A percentile compares a stretch with the other conserved stretches of the same genome.
These are phyloP conservation scores for Eucalyptus victrix DNA, from an alignment of 345 rosid species.

Conservation along the genomic window DNA sequence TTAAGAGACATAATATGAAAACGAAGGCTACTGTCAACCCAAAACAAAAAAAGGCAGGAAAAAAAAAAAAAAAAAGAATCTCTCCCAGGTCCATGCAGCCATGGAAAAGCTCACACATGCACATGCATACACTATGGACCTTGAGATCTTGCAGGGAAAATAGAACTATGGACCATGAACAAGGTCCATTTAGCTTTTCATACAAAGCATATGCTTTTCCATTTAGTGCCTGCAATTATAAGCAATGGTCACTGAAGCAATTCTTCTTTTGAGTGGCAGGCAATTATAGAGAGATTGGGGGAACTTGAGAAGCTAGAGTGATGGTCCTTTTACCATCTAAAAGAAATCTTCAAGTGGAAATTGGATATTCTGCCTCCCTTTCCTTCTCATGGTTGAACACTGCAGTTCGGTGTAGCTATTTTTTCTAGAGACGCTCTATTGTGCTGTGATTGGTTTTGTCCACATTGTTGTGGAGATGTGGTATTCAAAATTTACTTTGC, in stretches of 20 bases:
- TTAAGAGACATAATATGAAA: neutral
- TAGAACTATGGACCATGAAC: neutral
- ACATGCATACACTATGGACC: neutral
- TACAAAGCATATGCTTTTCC: neutral
- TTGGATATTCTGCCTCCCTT: neutral
- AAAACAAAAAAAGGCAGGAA: neutral
- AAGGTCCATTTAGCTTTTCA: neutral
- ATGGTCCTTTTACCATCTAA: neutral
- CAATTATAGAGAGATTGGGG: slow-evolving; percentile 88
- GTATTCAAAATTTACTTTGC: neutral
- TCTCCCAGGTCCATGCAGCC: neutral
- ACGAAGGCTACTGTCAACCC: neutral
- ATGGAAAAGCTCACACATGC: neutral
- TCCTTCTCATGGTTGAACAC: neutral
- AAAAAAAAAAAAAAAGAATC: neutral
- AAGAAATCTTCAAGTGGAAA: neutral
- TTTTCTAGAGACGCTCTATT: neutral
- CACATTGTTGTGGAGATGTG: fast-evolving
- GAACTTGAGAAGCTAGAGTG: slow-evolving; percentile 90
- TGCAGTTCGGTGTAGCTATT: neutral
- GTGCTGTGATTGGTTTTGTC: neutral
- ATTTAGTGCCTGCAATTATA: neutral
- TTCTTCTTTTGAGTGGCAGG: slow-evolving; percentile 26
- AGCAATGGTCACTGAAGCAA: neutral
- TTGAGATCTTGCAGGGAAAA: neutral